Conservation (phyloP, 176 grass and related monocot genomes). For the Pharus latifolius region DNA sequence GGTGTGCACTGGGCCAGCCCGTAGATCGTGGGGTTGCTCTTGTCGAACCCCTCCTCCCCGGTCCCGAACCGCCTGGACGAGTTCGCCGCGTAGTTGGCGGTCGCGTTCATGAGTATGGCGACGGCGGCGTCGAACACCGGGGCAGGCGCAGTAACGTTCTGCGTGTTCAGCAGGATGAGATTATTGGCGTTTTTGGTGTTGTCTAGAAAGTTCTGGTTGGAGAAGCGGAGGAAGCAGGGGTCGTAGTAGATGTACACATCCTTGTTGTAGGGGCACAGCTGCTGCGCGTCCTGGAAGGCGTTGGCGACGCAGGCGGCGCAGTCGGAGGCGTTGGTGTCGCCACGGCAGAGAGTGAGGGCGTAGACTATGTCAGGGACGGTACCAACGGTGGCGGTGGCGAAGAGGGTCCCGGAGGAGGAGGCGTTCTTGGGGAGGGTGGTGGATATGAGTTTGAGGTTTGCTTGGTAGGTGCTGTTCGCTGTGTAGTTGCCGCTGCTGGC, state of each 20-base stretch:
- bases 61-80: background rate
- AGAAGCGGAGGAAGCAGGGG: background rate
- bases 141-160: background rate
- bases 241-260: background rate
- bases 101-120: background rate
- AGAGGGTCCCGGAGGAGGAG: background rate
- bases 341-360: background rate
- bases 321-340: background rate
- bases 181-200: background rate
- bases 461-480: background rate
- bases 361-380: background rate
- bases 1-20: constrained; percentile 9
- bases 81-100: background rate
- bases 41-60: background rate
- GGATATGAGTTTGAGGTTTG: constrained; percentile 21
- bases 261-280: background rate
- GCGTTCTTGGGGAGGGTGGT: background rate
- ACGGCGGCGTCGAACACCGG: background rate
- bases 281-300: background rate
- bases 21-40: background rate
- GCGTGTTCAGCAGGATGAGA: background rate
- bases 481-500: background rate
- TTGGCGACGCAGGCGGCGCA: constrained; percentile 10
- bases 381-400: background rate
- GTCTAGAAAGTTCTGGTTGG: background rate